phyloP scores from a whole-genome alignment of 192 early-diverging fungal species.

The Coemansia sp. region DNA sequence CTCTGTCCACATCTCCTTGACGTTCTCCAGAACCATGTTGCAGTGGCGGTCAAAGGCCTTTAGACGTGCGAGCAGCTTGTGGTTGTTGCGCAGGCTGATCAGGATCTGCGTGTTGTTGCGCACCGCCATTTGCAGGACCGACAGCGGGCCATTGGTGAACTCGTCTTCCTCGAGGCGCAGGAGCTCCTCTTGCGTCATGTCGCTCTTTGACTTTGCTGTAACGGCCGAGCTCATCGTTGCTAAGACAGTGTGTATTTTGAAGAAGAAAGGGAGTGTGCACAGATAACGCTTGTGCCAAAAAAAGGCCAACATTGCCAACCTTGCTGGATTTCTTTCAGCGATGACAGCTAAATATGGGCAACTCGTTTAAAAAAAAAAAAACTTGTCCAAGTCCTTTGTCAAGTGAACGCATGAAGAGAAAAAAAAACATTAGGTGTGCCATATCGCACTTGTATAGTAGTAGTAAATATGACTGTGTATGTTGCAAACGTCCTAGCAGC shows the following conservation, averaged over 20 bases:
- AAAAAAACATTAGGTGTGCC: slow-evolving; percentile 3
- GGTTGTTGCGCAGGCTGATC: slow-evolving; percentile 96
- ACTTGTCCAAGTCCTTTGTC: too few relatives aligned
- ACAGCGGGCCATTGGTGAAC: slow-evolving; percentile 96
- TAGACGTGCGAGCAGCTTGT: slow-evolving; percentile 93
- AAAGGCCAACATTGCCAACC: not conserved
- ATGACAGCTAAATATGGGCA: not conserved
- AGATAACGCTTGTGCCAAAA: not conserved
- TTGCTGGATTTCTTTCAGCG: not conserved
- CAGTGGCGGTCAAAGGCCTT: slow-evolving; percentile 99
- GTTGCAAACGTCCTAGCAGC: slow-evolving; percentile 22
- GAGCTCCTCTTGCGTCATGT: slow-evolving; percentile 74
- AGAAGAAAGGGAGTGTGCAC: not conserved
- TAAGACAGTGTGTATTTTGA: not conserved
- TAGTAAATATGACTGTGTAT: not conserved
- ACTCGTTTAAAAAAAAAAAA: not conserved
- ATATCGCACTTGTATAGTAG: not conserved
- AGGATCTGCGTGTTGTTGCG: slow-evolving; percentile 96
- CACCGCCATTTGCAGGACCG: slow-evolving; percentile 89
- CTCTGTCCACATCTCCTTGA: slow-evolving; percentile 99
- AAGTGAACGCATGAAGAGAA: not conserved
- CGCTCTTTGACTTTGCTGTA: slow-evolving; percentile 50
- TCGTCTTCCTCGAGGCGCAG: slow-evolving; percentile 86
- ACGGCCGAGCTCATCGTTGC: slow-evolving; percentile 42
- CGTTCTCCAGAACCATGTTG: slow-evolving; percentile 99